phyloP scores from a whole-genome alignment of 2,329 filamentous ascomycete genomes.

The Colletotrichum camelliae region DNA sequence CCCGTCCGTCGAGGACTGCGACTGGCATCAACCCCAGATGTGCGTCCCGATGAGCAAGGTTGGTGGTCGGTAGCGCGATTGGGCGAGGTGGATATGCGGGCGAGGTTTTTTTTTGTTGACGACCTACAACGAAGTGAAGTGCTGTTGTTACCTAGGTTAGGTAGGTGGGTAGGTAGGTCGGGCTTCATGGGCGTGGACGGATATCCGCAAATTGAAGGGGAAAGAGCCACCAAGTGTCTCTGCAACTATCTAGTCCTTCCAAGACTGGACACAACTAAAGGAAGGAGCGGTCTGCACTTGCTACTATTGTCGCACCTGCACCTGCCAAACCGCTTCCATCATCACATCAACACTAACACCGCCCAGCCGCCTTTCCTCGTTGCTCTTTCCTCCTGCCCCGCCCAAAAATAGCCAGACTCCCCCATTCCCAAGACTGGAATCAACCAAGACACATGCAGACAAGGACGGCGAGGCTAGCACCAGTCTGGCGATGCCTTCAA shows the following conservation, averaged over 20 bases:
- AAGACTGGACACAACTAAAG: neutral
- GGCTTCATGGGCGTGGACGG: neutral
- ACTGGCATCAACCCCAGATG: slow-evolving; percentile 1
- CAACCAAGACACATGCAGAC: slow-evolving; percentile 10
- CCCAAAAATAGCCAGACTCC: slow-evolving; percentile 2
- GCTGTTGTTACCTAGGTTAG: neutral
- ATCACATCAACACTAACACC: neutral
- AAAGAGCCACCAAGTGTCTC: neutral
- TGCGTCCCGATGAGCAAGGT: neutral
- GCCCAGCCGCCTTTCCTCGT: neutral
- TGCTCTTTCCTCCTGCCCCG: neutral
- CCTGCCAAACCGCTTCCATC: neutral
- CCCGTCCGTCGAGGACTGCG: neutral
- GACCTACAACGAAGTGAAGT: neutral
- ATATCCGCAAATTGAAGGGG: neutral
- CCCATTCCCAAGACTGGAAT: neutral
- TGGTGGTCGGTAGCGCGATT: neutral
- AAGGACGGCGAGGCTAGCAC: neutral
- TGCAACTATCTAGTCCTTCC: neutral
- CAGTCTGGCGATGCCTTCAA: neutral
- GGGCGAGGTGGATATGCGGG: neutral
- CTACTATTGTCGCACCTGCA: neutral
- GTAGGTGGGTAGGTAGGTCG: slow-evolving; percentile 4
- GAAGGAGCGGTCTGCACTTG: neutral
- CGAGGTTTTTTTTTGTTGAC: neutral